Base-by-base conservation (phyloP, 129 eudicot genomes). In the Heracleum sosnowskyi region DNA sequence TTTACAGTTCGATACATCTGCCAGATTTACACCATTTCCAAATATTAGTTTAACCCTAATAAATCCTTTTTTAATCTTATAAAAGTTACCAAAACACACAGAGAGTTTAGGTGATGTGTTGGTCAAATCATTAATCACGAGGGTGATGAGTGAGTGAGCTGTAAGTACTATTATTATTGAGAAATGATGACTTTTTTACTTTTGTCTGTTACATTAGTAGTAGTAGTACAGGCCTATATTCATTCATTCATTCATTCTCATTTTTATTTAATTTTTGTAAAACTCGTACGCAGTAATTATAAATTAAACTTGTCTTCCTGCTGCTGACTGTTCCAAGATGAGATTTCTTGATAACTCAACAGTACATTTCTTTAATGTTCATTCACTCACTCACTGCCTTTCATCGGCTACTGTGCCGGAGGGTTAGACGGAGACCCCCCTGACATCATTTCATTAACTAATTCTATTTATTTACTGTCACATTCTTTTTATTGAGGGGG, bases 381-480 rank as follows among this genome's bases (percentile, higher is more conserved):
- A 83, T 77, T 87, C 94, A 89, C 22, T 53, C 62, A 53, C 64
- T 57, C 31, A 24, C 86, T 89, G 74, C 83, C 77, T 49, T 70
- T 82, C 91, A 81, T 92, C 87, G 97, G 91, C 93, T 88, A 92
- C 87, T 86, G 97, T 92, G 97, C 96, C 92, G 96, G 92, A 92
- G 96, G 78, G 68, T 86, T 77, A 77, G 76, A 82, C 90, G 89
- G 89, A 87, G 82, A 57, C 82, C 78, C 26, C 77, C 68, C n/a
- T 81, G 57, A 78, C 80, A 74, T 29, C 82, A 69, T 73, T 35
- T 80, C 12, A 69, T 33, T 31, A 35, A 35, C n/a, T 35, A 69
- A 20, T 26, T 28, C 13, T 1, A 49, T 57, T n/a, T 4, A 13
- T 57, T 57, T 57, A 57, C 4, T 55, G 10, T 41, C 45, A 41